These are phyloP conservation scores for Chlamydomonas applanata DNA, from an alignment of 139 green algal genomes.

Conservation along the genomic window DNA sequence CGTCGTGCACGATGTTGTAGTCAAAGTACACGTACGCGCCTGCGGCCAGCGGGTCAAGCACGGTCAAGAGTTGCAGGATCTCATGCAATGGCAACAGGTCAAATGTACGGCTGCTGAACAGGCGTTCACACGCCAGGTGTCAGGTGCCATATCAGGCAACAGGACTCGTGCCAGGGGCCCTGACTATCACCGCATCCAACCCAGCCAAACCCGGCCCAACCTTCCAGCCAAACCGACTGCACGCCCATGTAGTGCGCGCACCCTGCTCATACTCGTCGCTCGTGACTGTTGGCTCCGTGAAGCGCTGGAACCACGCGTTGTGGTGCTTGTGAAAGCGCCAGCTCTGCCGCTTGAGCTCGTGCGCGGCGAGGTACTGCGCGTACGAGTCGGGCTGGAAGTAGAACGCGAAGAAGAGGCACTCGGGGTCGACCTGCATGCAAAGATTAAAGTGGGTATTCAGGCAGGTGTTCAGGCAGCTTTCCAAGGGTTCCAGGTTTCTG, in stretches of 20 bases:
- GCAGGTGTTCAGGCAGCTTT: too few species aligned
- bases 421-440: conserved; percentile 77
- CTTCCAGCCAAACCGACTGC: conserved; percentile 18
- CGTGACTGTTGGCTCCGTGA: conserved; percentile 86
- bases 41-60: too few species aligned
- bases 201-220: conserved; percentile 19
- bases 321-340: conserved; percentile 97
- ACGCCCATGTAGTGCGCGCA: background rate
- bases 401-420: conserved; percentile 98
- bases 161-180: too few species aligned
- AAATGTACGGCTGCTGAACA: too few species aligned
- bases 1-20: conserved; percentile 79
- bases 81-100: too few species aligned
- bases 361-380: conserved; percentile 91
- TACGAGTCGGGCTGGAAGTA: conserved; percentile 83
- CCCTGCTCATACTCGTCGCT: conserved; percentile 87
- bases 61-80: too few species aligned
- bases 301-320: conserved; percentile 82
- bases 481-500: too few species aligned
- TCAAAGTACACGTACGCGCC: conserved; percentile 92
- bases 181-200: too few species aligned
- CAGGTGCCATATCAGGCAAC: too few species aligned
- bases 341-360: conserved; percentile 88
- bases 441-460: too few species aligned
- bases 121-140: too few species aligned